Conservation (phyloP, 2,329 filamentous ascomycete genomes). For the Calonectria ilicicola region DNA sequence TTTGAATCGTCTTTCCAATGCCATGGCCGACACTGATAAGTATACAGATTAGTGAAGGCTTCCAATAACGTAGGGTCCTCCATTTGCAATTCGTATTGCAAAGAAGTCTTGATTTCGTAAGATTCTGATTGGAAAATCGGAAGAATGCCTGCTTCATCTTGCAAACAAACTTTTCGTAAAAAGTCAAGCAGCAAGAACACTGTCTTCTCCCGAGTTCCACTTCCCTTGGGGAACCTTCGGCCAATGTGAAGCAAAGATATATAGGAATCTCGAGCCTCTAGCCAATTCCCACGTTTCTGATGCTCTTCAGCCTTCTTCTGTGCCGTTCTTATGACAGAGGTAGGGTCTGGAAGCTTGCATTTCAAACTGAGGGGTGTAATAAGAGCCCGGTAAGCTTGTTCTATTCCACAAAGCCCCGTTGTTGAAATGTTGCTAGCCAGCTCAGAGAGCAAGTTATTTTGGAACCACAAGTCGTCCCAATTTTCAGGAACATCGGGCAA, state of each 20-base stretch:
- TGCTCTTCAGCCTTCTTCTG: neutral
- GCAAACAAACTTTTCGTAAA: too few species aligned
- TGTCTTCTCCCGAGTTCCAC: too few species aligned
- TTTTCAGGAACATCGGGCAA: too few species aligned
- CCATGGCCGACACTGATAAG: neutral
- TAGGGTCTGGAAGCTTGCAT: neutral
- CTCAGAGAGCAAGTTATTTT: neutral
- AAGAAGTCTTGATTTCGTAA: too few species aligned
- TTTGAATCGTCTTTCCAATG: neutral
- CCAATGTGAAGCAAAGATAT: too few species aligned
- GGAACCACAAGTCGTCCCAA: neutral
- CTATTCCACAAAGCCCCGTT: neutral
- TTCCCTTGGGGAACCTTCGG: too few species aligned
- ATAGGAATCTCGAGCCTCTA: too few species aligned
- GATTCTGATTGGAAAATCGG: too few species aligned
- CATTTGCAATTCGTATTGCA: neutral
- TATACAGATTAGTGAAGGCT: neutral
- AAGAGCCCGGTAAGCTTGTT: neutral
- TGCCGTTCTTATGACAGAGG: neutral
- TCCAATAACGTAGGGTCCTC: neutral
- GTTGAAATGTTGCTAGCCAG: neutral
- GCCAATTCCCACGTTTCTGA: neutral
- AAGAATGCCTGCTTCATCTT: too few species aligned
- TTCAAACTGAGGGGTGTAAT: neutral
- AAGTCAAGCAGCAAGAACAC: too few species aligned